These are phyloP conservation scores for Ustilago esculenta DNA, from an alignment of 1,284 basidiomycete genomes.

Conservation along the genomic window DNA sequence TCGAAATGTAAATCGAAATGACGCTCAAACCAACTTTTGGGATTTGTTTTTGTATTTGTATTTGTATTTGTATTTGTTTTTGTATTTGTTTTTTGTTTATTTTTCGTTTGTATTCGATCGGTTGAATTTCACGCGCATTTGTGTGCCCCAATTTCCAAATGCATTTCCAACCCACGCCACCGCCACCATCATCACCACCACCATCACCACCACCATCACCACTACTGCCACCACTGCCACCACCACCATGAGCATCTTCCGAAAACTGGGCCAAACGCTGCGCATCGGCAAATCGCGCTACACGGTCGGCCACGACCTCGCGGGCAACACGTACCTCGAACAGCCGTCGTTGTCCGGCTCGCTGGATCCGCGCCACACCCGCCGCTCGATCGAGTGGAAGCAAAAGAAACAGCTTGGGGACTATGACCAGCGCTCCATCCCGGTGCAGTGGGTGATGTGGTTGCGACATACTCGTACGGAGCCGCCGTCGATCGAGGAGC, in stretches of 20 bases:
- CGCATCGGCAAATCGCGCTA: slow-evolving; percentile 52
- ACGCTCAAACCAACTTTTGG: slow-evolving; percentile 7
- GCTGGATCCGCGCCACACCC: slow-evolving; percentile 54
- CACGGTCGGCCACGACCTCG: slow-evolving; percentile 58
- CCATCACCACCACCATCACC: not conserved
- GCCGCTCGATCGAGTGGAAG: slow-evolving; percentile 47
- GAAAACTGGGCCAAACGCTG: slow-evolving; percentile 31
- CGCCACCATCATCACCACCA: not conserved
- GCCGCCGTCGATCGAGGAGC: slow-evolving; percentile 53
- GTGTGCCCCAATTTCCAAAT: no score
- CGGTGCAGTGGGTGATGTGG: slow-evolving; percentile 65
- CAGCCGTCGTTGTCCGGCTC: slow-evolving; percentile 54
- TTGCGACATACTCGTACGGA: slow-evolving; percentile 58
- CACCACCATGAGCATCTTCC: slow-evolving; percentile 14
- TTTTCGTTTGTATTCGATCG: no score
- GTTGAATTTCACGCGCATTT: no score
- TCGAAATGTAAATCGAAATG: not conserved
- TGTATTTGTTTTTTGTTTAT: not conserved
- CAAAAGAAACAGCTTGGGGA: slow-evolving; percentile 49
- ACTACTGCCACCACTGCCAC: not conserved
- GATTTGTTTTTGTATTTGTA: not conserved
- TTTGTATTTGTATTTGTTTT: not conserved
- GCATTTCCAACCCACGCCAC: no score
- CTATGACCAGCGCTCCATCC: slow-evolving; percentile 58
- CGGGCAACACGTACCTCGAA: slow-evolving; percentile 59